Evolutionary conservation across 139 green algal genomes (phyloP).

Genomic region (Closterium sp.): DNA sequence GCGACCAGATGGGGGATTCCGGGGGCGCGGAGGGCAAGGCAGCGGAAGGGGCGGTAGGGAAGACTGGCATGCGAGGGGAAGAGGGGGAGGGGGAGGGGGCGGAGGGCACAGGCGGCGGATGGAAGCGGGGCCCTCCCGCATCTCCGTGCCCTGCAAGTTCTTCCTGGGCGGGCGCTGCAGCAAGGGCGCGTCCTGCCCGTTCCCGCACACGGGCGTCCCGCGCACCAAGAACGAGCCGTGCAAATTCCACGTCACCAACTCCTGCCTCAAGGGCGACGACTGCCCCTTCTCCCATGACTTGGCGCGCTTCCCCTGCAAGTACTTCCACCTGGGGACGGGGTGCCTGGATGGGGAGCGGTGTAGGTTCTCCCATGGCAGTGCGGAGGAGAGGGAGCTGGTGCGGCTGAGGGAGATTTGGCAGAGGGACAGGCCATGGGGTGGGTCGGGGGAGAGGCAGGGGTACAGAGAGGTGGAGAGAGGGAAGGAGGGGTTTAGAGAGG

Average conservation of each 20-base stretch:
- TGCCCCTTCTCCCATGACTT: constrained; percentile 42
- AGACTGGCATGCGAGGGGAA: too few species aligned
- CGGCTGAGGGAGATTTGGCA: neutral
- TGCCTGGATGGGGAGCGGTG: constrained; percentile 37
- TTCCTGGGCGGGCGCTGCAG: constrained; percentile 23
- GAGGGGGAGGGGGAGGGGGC: neutral
- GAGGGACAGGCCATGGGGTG: neutral
- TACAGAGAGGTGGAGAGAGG: neutral
- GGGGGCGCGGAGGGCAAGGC: too few species aligned
- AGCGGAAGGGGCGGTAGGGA: too few species aligned
- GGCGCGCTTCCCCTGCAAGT: constrained; percentile 46
- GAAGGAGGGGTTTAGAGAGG: too few species aligned
- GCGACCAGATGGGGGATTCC: too few species aligned
- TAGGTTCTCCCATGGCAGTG: constrained; percentile 32
- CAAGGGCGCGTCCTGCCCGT: constrained; percentile 26
- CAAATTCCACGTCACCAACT: constrained; percentile 21
- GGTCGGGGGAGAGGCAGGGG: neutral
- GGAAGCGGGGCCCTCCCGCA: neutral
- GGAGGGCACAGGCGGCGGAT: neutral
- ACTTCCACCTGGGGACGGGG: neutral
- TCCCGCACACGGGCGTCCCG: constrained; percentile 29
- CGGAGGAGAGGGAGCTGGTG: neutral
- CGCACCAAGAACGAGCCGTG: constrained; percentile 26
- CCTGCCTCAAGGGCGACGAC: constrained; percentile 42
- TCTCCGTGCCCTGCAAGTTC: constrained; percentile 17